Evolutionary conservation across 2,329 filamentous ascomycete genomes (phyloP).

Genomic region (Calonectria pseudoturangicola): DNA sequence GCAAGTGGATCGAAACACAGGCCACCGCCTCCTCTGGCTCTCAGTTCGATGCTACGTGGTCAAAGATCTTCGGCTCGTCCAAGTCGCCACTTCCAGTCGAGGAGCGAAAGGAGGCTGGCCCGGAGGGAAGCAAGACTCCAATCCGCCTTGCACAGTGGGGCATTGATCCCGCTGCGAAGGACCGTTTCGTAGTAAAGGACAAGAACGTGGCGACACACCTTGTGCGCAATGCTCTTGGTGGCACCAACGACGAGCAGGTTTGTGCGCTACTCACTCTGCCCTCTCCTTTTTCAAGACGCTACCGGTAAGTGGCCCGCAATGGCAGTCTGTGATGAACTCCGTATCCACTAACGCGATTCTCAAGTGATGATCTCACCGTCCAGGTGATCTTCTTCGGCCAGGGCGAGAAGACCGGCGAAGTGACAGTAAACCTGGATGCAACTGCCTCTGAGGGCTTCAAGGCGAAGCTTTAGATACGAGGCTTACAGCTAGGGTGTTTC

Average conservation of each 20-base stretch:
- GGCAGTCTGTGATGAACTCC: too few species aligned
- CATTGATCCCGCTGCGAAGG: constrained; percentile 81
- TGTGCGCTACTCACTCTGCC: constrained; percentile 93
- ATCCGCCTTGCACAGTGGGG: constrained; percentile 95
- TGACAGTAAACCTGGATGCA: constrained; percentile 90
- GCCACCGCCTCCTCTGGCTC: constrained; percentile 69
- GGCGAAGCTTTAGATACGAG: constrained; percentile 61
- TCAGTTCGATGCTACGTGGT: constrained; percentile 83
- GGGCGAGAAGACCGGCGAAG: constrained; percentile 83
- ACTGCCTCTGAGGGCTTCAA: constrained; percentile 73
- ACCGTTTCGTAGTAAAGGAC: constrained; percentile 94
- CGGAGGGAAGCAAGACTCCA: constrained; percentile 87
- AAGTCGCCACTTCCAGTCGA: constrained; percentile 84
- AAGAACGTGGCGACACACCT: constrained; percentile 97
- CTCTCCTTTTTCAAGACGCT: constrained; percentile 91
- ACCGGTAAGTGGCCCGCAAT: constrained; percentile 75
- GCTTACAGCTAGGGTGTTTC: constrained; percentile 39
- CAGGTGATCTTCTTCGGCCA: constrained; percentile 99
- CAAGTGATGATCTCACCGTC: constrained; percentile 95
- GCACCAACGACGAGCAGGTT: constrained; percentile 94
- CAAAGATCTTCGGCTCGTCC: constrained; percentile 73
- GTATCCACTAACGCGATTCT: constrained; percentile 36
- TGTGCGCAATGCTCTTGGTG: constrained; percentile 94
- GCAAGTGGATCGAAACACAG: constrained; percentile 95
- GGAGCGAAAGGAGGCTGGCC: constrained; percentile 67